phyloP scores from a whole-genome alignment of 768 basidiomycete species.

The Cystobasidium ongulense region DNA sequence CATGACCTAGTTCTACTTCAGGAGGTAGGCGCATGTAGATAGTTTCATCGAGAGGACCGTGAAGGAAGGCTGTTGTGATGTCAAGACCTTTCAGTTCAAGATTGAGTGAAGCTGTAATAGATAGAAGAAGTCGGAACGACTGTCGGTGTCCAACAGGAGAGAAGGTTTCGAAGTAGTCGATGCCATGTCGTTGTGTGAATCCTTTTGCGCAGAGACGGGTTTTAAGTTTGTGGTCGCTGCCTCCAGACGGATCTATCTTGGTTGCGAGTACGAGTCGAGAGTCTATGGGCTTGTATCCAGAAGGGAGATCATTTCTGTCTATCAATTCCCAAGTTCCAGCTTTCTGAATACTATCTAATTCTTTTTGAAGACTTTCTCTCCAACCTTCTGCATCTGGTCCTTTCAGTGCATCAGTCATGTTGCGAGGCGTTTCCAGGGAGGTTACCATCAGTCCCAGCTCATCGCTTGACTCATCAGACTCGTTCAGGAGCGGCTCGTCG shows the following conservation, averaged over 20 bases:
- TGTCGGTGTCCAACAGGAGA: constrained; percentile 1
- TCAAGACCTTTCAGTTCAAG: constrained; percentile 7
- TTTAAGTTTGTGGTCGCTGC: not conserved
- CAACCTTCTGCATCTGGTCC: not conserved
- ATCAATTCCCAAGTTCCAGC: constrained; percentile 15
- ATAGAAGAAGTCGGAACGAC: not conserved
- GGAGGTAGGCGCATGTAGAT: not conserved
- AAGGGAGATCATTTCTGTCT: not conserved
- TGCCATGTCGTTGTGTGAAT: constrained; percentile 12
- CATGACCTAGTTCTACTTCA: not conserved
- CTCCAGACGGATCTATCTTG: constrained; percentile 11
- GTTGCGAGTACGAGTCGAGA: not conserved
- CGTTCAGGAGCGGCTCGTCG: not conserved
- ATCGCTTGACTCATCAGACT: not conserved
- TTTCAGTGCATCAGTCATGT: not conserved
- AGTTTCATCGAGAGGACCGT: not conserved
- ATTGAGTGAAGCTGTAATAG: not conserved
- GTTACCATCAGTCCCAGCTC: not conserved
- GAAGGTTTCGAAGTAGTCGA: constrained; percentile 11
- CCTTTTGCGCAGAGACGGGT: not conserved
- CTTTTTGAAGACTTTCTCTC: not conserved
- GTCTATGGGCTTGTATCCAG: not conserved
- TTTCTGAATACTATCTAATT: constrained; percentile 5
- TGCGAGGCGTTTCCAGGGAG: not conserved
- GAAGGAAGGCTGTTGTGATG: constrained; percentile 3